phyloP scores from a whole-genome alignment of 305 asterid species.

The Nicotiana rustica region DNA sequence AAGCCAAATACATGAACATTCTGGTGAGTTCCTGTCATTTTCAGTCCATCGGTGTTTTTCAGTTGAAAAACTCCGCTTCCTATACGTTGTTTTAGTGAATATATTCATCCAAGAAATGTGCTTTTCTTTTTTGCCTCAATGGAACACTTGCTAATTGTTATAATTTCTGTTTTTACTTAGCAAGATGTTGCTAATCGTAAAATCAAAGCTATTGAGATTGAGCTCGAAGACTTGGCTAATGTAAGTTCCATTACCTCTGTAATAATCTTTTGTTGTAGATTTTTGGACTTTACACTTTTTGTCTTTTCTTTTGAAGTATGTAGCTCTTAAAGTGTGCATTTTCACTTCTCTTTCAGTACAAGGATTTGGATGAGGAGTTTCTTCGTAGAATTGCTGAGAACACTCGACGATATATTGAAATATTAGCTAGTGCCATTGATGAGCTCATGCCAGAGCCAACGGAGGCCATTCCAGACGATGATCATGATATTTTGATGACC shows the following conservation, averaged over 20 bases:
- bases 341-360: conserved; percentile 51
- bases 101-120: background rate
- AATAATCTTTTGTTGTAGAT: background rate
- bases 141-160: background rate
- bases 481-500: conserved; percentile 80
- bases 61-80: background rate
- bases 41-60: background rate
- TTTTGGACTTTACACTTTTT: background rate
- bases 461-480: conserved; percentile 84
- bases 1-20: conserved; percentile 72
- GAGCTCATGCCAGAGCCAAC: conserved; percentile 92
- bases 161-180: conserved; percentile 46
- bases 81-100: background rate
- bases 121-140: background rate
- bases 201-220: conserved; percentile 76
- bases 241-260: conserved; percentile 44
- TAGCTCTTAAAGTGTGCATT: background rate
- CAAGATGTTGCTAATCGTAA: conserved; percentile 95
- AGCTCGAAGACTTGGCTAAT: conserved; percentile 77
- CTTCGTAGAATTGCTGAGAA: conserved; percentile 77
- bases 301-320: background rate
- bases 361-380: conserved; percentile 90
- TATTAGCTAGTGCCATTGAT: conserved; percentile 84
- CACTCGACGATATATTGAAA: conserved; percentile 75
- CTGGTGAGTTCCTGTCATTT: conserved; percentile 59